Base-by-base conservation (phyloP, 495 filamentous ascomycete species). In the Lasiosphaeriaceae sp. region DNA sequence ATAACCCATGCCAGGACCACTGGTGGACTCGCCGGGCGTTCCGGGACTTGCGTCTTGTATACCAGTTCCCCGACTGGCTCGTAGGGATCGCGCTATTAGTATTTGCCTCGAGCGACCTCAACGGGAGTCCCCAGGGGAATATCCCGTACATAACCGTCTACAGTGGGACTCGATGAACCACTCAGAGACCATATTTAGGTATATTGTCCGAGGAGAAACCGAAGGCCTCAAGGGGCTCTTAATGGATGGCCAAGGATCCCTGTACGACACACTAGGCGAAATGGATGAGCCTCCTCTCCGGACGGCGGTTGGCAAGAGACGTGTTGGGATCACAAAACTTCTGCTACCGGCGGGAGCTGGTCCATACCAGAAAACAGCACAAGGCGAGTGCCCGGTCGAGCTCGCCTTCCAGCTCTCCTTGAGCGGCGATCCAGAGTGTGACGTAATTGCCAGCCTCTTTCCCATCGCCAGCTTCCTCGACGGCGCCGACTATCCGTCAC, bases 91-190 rank as follows among this genome's bases (percentile, higher is more conserved):
- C 54, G 3, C 17, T 57, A 16, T 57, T 47, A 2, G 39, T 50
- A n/a, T 57, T 57, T 22, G 12, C 34, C 22, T 50, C 54, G 17
- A 57, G 47, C 35, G 45, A 57, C 37, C 31, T 57, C 35, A 57
- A 57, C 47, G 54, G 54, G 7, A 47, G 37, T 17, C 54, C 54
- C 3, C 54, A 57, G 35, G 29, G 50, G 47, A 50, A 50, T 35
- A 24, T 56, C 54, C 45, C 20, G 21, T 56, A 1, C 35, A 22
- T 46, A 56, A 48, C 29, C 45, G 35, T 20, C 2, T 55, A 4
- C 45, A 19, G 8, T n/a, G 19, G 41, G 43, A 47, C 1, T 8
- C 22, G 20, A 24, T 37, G 9, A 37, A 37, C 29, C 41, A 24
- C 1, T 49, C 14, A 3, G 9, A 20, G 19, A 54, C 16, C 39